Conservation (phyloP, 179 eudicot genomes). For the Silene noctiflora region DNA sequence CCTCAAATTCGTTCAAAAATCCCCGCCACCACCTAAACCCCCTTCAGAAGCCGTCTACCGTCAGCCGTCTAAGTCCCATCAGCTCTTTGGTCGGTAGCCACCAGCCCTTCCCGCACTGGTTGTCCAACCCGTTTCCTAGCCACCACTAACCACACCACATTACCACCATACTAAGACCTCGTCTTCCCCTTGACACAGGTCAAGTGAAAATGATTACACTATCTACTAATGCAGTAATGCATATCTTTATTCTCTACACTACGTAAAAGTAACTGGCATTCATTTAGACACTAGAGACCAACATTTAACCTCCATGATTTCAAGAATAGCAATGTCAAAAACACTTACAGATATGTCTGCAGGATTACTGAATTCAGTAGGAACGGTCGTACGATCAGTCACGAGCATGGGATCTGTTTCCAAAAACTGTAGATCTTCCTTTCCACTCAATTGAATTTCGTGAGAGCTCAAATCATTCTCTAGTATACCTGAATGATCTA, state of each 20-base stretch:
- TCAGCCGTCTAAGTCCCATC: no score
- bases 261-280: background rate
- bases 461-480: conserved; percentile 30
- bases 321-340: conserved; percentile 2
- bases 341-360: conserved; percentile 53
- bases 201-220: no score
- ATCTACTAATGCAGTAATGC: background rate
- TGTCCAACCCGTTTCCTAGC: no score
- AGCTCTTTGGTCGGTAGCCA: no score
- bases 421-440: conserved; percentile 27
- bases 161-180: no score
- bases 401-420: conserved; percentile 29
- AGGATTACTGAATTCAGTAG: conserved; percentile 24
- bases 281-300: background rate
- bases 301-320: conserved; percentile 1
- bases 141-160: no score
- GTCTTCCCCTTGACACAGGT: no score
- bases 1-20: no score
- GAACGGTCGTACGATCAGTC: conserved; percentile 34
- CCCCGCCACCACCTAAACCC: no score
- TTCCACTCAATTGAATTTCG: conserved; percentile 27
- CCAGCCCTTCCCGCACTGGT: no score
- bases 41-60: no score
- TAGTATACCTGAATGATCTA: conserved; percentile 28
- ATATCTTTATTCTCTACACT: background rate